Percentiles rank a stretch among this genome's conserved stretches.
phyloP scores from a whole-genome alignment of 2,329 filamentous ascomycete genomes.

The Hymenoscyphus scutula region DNA sequence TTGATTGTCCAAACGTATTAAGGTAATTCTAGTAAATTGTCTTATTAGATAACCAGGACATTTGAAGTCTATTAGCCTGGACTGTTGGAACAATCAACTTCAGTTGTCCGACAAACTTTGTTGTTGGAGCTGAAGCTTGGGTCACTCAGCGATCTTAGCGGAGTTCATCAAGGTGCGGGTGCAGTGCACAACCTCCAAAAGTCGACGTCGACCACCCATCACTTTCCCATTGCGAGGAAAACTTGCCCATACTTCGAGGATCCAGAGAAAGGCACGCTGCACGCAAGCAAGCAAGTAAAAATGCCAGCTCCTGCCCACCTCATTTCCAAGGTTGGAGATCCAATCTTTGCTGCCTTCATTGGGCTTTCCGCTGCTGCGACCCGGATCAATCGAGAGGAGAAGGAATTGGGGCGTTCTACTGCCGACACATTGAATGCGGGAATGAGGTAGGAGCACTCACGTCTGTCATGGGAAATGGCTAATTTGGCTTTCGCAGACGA shows the following conservation, averaged over 20 bases:
- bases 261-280: background rate
- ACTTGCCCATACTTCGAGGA: background rate
- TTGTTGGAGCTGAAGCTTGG: too few species aligned
- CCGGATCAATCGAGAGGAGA: conserved; percentile 54
- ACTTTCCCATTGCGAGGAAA: background rate
- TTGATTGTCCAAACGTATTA: too few species aligned
- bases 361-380: conserved; percentile 50
- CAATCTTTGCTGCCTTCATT: conserved; percentile 52
- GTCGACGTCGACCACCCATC: background rate
- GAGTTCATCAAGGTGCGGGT: background rate
- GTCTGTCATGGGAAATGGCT: background rate
- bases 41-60: too few species aligned
- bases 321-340: conserved; percentile 47
- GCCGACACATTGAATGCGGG: conserved; percentile 34
- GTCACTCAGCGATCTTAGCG: background rate
- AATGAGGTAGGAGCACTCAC: conserved; percentile 28
- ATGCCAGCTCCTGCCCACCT: conserved; percentile 35
- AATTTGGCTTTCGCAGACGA: background rate
- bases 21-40: too few species aligned
- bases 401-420: conserved; percentile 38
- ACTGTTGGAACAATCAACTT: too few species aligned
- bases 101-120: too few species aligned
- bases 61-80: too few species aligned
- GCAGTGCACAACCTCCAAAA: background rate
- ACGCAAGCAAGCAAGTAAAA: conserved; percentile 11